These are phyloP conservation scores for Candida mattraensis DNA, from an alignment of 805 yeast genomes.

Conservation along the genomic window DNA sequence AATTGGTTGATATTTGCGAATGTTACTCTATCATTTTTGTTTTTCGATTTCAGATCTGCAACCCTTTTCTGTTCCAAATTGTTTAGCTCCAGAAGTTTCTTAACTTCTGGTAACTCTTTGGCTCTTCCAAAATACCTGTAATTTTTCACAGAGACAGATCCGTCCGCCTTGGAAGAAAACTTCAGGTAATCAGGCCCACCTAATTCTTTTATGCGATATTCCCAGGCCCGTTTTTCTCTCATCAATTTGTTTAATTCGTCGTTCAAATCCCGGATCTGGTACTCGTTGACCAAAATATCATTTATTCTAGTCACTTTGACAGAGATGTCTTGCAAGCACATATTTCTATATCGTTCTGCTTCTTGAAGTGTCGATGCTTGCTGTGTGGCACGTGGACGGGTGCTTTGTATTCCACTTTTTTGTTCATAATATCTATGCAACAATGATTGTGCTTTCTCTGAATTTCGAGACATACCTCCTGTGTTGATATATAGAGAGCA, in stretches of 20 bases:
- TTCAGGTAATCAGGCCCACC: constrained; percentile 71
- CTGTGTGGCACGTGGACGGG: constrained; percentile 61
- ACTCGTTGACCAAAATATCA: constrained; percentile 57
- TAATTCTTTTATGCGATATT: constrained; percentile 61
- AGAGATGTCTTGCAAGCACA: constrained; percentile 63
- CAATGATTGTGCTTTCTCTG: constrained; percentile 73
- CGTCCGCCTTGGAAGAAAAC: constrained; percentile 7
- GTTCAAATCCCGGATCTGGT: constrained; percentile 68
- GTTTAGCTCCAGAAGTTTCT: constrained; percentile 41
- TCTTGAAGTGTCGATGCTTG: constrained; percentile 54
- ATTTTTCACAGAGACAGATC: constrained; percentile 41
- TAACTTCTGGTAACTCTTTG: constrained; percentile 72
- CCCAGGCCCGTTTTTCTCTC: constrained; percentile 77
- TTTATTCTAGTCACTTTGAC: constrained; percentile 59
- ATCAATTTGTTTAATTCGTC: constrained; percentile 68
- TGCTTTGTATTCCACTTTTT: constrained; percentile 43
- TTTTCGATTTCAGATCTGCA: constrained; percentile 12
- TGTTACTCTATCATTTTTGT: constrained; percentile 14
- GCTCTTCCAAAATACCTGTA: constrained; percentile 84
- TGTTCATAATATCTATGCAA: constrained; percentile 64
- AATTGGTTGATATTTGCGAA: constrained; percentile 12
- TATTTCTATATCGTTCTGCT: constrained; percentile 70
- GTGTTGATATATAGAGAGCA: no score
- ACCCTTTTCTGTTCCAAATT: constrained; percentile 22
- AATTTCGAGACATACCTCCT: constrained; percentile 77